These are phyloP conservation scores for Metrosideros polymorpha DNA, from an alignment of 441 rosid genomes.

Conservation along the genomic window DNA sequence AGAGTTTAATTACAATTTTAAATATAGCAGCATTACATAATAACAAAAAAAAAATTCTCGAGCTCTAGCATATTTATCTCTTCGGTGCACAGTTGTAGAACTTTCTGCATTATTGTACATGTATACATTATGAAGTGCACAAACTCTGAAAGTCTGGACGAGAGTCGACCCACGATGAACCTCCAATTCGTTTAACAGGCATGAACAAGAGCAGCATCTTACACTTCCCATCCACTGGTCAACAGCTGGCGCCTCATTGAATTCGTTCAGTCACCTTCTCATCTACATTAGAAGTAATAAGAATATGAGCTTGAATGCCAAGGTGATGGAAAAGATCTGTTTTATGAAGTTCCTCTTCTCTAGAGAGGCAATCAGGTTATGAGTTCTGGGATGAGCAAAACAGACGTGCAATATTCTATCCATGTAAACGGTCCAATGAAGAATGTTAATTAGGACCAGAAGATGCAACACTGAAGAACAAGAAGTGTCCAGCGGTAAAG, in stretches of 20 bases:
- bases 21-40: background rate
- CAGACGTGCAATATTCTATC: background rate
- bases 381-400: background rate
- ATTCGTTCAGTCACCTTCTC: background rate
- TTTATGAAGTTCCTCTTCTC: too few species aligned
- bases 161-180: background rate
- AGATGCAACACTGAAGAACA: background rate
- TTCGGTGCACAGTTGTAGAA: background rate
- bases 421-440: background rate
- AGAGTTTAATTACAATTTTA: background rate
- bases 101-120: background rate
- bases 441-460: background rate
- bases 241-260: conserved; percentile 2
- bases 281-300: background rate
- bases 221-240: background rate
- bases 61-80: background rate
- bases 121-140: background rate
- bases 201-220: background rate
- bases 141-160: background rate
- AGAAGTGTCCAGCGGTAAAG: background rate
- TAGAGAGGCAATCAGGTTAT: too few species aligned
- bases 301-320: background rate
- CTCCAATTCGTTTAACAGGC: background rate
- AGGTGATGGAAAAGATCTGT: too few species aligned
- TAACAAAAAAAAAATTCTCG: background rate